Conservation (phyloP, 2,329 filamentous ascomycete genomes). For the Alternaria ethzedia region DNA sequence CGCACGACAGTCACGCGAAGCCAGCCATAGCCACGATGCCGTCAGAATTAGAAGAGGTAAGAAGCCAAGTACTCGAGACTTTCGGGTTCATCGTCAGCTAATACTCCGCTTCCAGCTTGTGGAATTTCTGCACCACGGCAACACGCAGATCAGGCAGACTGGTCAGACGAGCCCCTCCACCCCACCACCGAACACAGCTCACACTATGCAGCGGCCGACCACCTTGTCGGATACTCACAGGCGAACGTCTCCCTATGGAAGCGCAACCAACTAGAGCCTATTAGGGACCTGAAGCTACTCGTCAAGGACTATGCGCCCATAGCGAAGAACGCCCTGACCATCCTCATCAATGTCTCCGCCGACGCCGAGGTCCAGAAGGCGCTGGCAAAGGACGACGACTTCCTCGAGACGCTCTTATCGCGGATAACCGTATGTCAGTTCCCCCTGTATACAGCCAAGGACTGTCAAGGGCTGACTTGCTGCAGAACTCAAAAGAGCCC, state of each 20-base stretch:
- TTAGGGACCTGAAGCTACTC: slow-evolving; percentile 87
- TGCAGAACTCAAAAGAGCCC: slow-evolving; percentile 73
- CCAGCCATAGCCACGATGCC: slow-evolving; percentile 49
- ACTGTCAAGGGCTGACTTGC: slow-evolving; percentile 9
- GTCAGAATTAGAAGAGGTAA: slow-evolving; percentile 58
- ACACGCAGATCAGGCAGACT: slow-evolving; percentile 85
- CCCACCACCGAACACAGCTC: slow-evolving; percentile 24
- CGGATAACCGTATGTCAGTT: slow-evolving; percentile 76
- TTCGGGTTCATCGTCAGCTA: background rate
- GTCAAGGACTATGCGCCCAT: slow-evolving; percentile 87
- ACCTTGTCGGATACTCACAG: slow-evolving; percentile 83
- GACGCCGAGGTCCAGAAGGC: slow-evolving; percentile 77
- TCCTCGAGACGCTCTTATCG: slow-evolving; percentile 74
- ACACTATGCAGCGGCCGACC: slow-evolving; percentile 71
- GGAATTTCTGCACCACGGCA: slow-evolving; percentile 90
- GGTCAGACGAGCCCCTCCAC: slow-evolving; percentile 56
- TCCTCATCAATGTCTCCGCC: slow-evolving; percentile 84
- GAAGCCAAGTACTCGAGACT: background rate
- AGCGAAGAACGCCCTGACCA: slow-evolving; percentile 88
- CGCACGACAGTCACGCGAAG: slow-evolving; percentile 12
- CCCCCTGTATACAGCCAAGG: slow-evolving; percentile 3
- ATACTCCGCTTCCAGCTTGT: slow-evolving; percentile 68
- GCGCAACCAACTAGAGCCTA: slow-evolving; percentile 73
- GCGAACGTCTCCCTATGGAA: slow-evolving; percentile 85
- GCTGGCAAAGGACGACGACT: slow-evolving; percentile 79